Base-by-base conservation (phyloP, 306 rosid species). In the Cicer chorassanicum region DNA sequence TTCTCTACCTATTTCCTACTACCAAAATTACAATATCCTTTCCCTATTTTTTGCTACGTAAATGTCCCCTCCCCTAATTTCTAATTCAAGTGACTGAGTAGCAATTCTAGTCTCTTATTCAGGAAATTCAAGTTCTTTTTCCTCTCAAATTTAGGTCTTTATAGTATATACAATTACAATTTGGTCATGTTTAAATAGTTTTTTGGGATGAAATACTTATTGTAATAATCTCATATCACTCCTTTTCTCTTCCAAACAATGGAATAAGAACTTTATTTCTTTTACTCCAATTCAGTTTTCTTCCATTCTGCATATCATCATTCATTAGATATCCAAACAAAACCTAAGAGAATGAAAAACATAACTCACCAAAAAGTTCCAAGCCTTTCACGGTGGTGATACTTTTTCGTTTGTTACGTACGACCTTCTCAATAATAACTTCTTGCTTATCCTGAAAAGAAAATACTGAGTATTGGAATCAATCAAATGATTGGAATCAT, bases 331-430 rank as follows among this genome's bases (percentile, higher is more conserved):
- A 68, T 61, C 56, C 55, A 49, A 60, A 49, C 40, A 60, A 69
- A 45, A 5, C 70, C n/a, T 12, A 78, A 70, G 71, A 84, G 29
- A 10, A 11, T 1, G 40, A 67, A 24, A 68, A 63, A 45, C 73
- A 85, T 9, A 66, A 43, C 98, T 83, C 82, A 95, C 99, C 99
- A 13, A 95, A 95, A 76, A 92, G 96, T 4, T 95, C 99, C 67
- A 95, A 81, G 75, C 98, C 99, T 84, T 95, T 95, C 53, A 95
- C 99, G 65, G 97, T 90, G 49, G 99, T 94, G 78, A 94, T 94
- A 65, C 91, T 87, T 81, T 94, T 94, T 67, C 99, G 84, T 82
- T 94, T 94, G 83, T 94, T 94, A 39, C 99, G 99, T 9, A 88
- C 74, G 38, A 92, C 90, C 87, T 94, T 94, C 86, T 95, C 99